Evolutionary conservation across 306 rosid genomes (phyloP).

Genomic region (Lagenaria siceraria): DNA sequence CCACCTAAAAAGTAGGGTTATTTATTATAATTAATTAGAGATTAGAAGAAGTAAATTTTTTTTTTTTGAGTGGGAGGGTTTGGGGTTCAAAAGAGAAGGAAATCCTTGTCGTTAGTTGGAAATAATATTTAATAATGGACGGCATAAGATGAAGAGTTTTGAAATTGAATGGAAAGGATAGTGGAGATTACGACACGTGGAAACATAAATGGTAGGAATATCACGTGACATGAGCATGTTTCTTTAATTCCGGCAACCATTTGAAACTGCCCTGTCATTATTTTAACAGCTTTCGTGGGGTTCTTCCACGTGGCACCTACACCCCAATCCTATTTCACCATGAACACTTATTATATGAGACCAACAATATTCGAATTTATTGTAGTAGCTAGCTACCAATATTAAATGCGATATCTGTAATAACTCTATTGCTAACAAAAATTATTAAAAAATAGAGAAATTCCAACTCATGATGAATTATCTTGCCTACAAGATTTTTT

Average conservation of each 20-base stretch:
- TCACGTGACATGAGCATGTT: conserved; percentile 6
- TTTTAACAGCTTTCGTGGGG: conserved; percentile 1
- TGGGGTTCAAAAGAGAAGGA: neutral
- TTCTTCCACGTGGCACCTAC: neutral
- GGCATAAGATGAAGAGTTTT: neutral
- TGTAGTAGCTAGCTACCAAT: neutral
- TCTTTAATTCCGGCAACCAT: conserved; percentile 3
- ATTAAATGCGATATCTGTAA: neutral
- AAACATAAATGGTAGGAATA: neutral
- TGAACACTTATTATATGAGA: neutral
- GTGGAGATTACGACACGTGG: neutral
- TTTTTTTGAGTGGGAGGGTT: too few species aligned
- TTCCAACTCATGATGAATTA: neutral
- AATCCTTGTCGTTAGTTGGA: neutral
- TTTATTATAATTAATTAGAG: too few species aligned
- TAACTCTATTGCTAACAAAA: neutral
- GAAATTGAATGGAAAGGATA: neutral
- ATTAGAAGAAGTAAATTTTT: too few species aligned
- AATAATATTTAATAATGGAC: neutral
- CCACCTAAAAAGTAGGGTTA: too few species aligned
- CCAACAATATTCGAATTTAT: neutral
- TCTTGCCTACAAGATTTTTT: neutral
- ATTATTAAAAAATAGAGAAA: neutral
- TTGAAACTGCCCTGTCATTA: neutral
- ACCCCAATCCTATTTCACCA: neutral